Conservation (phyloP, 192 early-diverging fungal genomes). For the Coemansia sp. region DNA sequence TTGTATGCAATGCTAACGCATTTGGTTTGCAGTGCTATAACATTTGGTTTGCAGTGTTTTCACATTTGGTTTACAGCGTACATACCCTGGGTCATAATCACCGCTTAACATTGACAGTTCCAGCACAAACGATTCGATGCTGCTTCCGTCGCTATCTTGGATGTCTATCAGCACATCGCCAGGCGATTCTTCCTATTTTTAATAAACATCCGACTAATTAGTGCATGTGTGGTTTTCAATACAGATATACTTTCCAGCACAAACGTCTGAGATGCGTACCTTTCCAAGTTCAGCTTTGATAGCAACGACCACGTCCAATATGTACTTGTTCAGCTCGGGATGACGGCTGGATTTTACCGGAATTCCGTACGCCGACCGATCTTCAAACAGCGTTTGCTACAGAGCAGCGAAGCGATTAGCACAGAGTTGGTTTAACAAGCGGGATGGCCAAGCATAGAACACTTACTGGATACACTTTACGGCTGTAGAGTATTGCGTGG, state of each 20-base stretch:
- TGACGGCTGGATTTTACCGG: slow-evolving; percentile 54
- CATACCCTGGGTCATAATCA: slow-evolving; percentile 11
- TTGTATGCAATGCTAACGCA: too few relatives aligned
- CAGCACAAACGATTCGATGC: slow-evolving; percentile 36
- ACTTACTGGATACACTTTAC: slow-evolving; percentile 45
- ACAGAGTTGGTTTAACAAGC: background rate
- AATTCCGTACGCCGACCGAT: slow-evolving; percentile 45
- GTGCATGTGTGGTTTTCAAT: too few relatives aligned
- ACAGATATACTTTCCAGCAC: too few relatives aligned
- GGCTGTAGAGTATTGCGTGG: slow-evolving; percentile 21
- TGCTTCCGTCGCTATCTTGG: slow-evolving; percentile 15
- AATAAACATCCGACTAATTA: too few relatives aligned
- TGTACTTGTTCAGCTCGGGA: slow-evolving; percentile 54
- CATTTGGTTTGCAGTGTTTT: too few relatives aligned
- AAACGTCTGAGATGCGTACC: slow-evolving; percentile 39
- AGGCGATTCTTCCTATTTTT: slow-evolving; percentile 14
- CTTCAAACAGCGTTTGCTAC: slow-evolving; percentile 49
- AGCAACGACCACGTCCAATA: slow-evolving; percentile 39
- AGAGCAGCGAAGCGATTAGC: background rate
- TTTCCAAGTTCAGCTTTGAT: slow-evolving; percentile 37
- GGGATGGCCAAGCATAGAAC: background rate
- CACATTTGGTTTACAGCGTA: background rate
- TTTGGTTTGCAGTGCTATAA: too few relatives aligned
- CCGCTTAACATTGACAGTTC: slow-evolving; percentile 25
- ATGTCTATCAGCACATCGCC: slow-evolving; percentile 42